These are phyloP conservation scores for Medicago lupulina DNA, from an alignment of 306 rosid genomes.

Conservation along the genomic window DNA sequence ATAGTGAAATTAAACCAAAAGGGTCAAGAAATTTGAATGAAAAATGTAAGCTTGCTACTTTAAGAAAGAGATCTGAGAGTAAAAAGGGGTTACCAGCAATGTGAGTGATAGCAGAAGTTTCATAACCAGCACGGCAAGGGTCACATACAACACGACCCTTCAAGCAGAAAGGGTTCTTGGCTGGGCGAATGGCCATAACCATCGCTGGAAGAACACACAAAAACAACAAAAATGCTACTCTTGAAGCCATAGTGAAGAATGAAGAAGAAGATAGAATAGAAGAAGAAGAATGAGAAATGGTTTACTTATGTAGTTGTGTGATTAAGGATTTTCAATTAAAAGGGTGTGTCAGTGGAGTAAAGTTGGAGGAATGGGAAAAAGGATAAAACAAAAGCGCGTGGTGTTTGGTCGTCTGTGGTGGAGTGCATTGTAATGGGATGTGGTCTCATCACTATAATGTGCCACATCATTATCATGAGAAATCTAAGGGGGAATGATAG, in stretches of 20 bases:
- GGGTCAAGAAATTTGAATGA: no score
- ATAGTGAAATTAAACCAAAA: background rate
- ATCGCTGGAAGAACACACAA: slow-evolving; percentile 73
- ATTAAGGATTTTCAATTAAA: slow-evolving; percentile 24
- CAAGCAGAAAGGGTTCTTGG: slow-evolving; percentile 57
- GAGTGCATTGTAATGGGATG: background rate
- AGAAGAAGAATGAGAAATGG: background rate
- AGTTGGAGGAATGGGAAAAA: background rate
- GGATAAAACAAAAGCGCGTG: slow-evolving; percentile 43
- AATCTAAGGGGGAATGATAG: background rate
- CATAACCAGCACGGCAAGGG: slow-evolving; percentile 82
- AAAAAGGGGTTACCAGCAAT: slow-evolving; percentile 60
- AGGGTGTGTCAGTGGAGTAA: background rate
- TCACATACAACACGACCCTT: slow-evolving; percentile 83
- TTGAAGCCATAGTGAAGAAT: slow-evolving; percentile 49
- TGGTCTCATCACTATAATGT: background rate
- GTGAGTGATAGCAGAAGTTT: slow-evolving; percentile 76
- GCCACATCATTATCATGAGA: slow-evolving; percentile 4
- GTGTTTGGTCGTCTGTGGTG: background rate
- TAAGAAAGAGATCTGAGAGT: background rate
- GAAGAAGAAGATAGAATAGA: background rate
- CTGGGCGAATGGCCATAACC: slow-evolving; percentile 67
- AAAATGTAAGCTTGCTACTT: background rate
- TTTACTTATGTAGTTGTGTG: background rate
- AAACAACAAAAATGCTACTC: slow-evolving; percentile 49